Evolutionary conservation across 2,329 filamentous ascomycete species (phyloP).

Genomic region (Stemphylium lycopersici): DNA sequence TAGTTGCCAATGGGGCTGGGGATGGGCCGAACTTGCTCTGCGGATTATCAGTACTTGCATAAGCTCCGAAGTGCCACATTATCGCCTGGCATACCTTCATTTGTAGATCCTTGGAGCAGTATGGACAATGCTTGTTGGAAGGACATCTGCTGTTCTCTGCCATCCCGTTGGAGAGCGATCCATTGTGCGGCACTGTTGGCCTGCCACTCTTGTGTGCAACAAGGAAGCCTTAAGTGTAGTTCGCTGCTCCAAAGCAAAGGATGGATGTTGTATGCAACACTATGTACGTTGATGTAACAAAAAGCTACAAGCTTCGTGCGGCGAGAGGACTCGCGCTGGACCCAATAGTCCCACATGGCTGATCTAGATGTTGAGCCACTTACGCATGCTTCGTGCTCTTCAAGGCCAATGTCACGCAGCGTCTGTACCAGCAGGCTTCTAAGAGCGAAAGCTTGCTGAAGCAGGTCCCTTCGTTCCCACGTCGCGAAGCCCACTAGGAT

Average conservation of each 20-base stretch:
- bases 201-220: slow-evolving; percentile 35
- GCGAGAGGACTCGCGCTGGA: slow-evolving; percentile 34
- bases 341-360: slow-evolving; percentile 40
- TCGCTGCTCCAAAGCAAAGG: slow-evolving; percentile 40
- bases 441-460: slow-evolving; percentile 40
- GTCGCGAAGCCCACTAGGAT: slow-evolving; percentile 42
- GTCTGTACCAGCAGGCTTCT: slow-evolving; percentile 35
- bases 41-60: not conserved
- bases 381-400: slow-evolving; percentile 21
- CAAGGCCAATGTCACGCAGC: slow-evolving; percentile 37
- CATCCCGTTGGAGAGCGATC: slow-evolving; percentile 30
- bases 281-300: slow-evolving; percentile 44
- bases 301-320: slow-evolving; percentile 43
- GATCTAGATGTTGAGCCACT: slow-evolving; percentile 25
- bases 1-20: slow-evolving; percentile 42
- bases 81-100: slow-evolving; percentile 1
- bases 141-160: slow-evolving; percentile 32
- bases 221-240: slow-evolving; percentile 35
- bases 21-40: slow-evolving; percentile 31
- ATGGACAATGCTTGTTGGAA: slow-evolving; percentile 37
- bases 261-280: slow-evolving; percentile 40
- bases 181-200: slow-evolving; percentile 36
- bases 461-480: slow-evolving; percentile 39
- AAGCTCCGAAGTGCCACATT: not conserved
- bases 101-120: slow-evolving; percentile 27